These are phyloP conservation scores for Leucosporidium creatinivorum DNA, from an alignment of 768 basidiomycete genomes.

Conservation along the genomic window DNA sequence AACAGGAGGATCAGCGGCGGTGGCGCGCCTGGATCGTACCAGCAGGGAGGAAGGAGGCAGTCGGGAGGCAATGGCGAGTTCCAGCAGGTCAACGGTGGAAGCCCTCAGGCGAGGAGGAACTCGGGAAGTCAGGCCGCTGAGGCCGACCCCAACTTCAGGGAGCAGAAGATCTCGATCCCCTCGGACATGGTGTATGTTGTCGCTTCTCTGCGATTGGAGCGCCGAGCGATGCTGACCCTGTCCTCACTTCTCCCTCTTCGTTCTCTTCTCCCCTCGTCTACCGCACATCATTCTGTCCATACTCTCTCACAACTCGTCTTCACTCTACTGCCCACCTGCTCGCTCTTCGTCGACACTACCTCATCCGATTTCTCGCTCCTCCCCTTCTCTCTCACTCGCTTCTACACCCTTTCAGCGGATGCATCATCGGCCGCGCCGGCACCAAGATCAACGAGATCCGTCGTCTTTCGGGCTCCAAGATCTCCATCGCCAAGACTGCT, in stretches of 20 bases:
- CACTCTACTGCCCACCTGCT: no score
- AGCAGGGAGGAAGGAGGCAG: no score
- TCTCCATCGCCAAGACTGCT: slow-evolving; percentile 97
- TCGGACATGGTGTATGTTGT: slow-evolving; percentile 85
- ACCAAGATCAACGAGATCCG: slow-evolving; percentile 99
- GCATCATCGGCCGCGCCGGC: slow-evolving; percentile 90
- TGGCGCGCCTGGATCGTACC: neutral
- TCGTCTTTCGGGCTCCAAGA: slow-evolving; percentile 92
- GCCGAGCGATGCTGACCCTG: neutral
- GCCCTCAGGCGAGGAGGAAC: neutral
- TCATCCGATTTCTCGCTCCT: neutral
- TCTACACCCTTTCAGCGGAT: slow-evolving; percentile 42
- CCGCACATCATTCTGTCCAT: no score
- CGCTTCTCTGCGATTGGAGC: slow-evolving; percentile 6
- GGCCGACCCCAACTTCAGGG: slow-evolving; percentile 67
- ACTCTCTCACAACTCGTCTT: no score
- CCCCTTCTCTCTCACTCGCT: neutral
- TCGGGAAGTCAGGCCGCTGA: neutral
- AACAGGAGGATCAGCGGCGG: neutral
- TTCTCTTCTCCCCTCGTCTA: neutral
- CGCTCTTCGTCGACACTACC: no score
- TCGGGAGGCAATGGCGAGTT: no score
- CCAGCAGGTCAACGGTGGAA: neutral
- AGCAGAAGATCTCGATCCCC: slow-evolving; percentile 98
- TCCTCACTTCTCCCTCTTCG: neutral